These are phyloP conservation scores for Ascochyta lentis DNA, from an alignment of 2,329 filamentous ascomycete genomes.

Conservation along the genomic window DNA sequence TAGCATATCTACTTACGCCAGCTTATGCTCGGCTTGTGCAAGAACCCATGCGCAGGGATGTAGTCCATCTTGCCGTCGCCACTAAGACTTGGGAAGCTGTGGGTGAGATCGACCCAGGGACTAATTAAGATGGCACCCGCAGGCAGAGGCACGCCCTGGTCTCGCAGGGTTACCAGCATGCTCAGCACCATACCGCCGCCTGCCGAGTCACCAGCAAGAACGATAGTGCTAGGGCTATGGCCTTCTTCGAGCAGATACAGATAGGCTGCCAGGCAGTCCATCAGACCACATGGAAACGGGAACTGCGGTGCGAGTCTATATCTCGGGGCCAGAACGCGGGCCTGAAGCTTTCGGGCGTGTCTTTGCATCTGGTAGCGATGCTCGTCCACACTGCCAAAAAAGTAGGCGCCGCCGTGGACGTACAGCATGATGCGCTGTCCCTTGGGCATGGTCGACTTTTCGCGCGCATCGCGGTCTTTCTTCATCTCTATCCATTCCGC, in stretches of 20 bases:
- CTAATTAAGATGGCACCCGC: conserved; percentile 90
- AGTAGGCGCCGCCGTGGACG: conserved; percentile 93
- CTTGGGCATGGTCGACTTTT: conserved; percentile 61
- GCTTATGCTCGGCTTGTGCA: conserved; percentile 85
- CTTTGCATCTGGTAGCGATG: conserved; percentile 98
- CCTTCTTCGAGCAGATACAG: conserved; percentile 74
- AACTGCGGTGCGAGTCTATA: conserved; percentile 93
- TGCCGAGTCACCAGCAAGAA: conserved; percentile 90
- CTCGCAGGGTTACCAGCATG: conserved; percentile 79
- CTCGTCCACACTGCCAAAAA: conserved; percentile 93
- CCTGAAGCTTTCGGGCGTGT: conserved; percentile 92
- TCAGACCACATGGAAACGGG: conserved; percentile 90
- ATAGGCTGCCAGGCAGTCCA: conserved; percentile 90
- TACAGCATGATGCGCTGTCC: conserved; percentile 87
- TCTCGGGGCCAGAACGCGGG: conserved; percentile 80
- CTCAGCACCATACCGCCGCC: conserved; percentile 88
- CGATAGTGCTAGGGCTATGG: conserved; percentile 80
- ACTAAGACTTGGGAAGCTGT: conserved; percentile 91
- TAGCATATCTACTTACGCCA: conserved; percentile 64
- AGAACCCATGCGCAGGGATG: conserved; percentile 85
- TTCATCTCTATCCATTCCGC: conserved; percentile 98
- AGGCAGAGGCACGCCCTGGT: conserved; percentile 82
- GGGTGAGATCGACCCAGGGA: conserved; percentile 94
- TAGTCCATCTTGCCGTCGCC: conserved; percentile 79
- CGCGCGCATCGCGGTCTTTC: conserved; percentile 76